Evolutionary conservation across 768 basidiomycete genomes (phyloP).

Genomic region (Boletus insuetus): DNA sequence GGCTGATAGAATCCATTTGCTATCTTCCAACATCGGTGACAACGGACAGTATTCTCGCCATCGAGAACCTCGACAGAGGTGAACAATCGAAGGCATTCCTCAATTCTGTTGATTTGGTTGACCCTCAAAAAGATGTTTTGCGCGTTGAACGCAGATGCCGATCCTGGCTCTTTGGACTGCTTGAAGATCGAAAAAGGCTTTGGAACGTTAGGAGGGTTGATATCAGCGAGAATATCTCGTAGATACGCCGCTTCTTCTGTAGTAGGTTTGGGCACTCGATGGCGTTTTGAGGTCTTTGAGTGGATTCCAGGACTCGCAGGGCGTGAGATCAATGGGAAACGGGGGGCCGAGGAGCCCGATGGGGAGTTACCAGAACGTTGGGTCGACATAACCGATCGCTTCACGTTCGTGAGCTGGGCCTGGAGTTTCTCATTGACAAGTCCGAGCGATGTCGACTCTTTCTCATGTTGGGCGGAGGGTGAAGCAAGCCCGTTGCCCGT

Average conservation of each 20-base stretch:
- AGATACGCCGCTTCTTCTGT: slow-evolving; percentile 64
- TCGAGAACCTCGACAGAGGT: slow-evolving; percentile 92
- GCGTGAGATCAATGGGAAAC: slow-evolving; percentile 26
- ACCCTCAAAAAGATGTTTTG: slow-evolving; percentile 30
- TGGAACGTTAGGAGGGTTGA: slow-evolving; percentile 40
- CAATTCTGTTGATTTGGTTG: slow-evolving; percentile 33
- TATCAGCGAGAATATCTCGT: slow-evolving; percentile 64
- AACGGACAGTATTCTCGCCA: slow-evolving; percentile 93
- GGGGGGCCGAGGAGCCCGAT: slow-evolving; percentile 15
- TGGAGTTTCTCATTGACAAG: slow-evolving; percentile 28
- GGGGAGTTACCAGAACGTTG: slow-evolving; percentile 22
- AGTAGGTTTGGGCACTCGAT: slow-evolving; percentile 53
- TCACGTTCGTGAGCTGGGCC: slow-evolving; percentile 25
- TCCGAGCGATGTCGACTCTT: slow-evolving; percentile 20
- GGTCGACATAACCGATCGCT: slow-evolving; percentile 21
- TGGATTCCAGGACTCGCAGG: slow-evolving; percentile 31
- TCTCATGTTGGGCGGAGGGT: slow-evolving; percentile 10
- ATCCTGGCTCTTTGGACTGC: slow-evolving; percentile 31
- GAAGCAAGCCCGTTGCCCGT: neutral
- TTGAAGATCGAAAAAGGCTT: slow-evolving; percentile 53
- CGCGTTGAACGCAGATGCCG: slow-evolving; percentile 10
- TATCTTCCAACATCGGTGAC: slow-evolving; percentile 92
- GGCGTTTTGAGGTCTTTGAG: slow-evolving; percentile 38
- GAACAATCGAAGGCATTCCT: slow-evolving; percentile 84
- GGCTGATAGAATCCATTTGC: slow-evolving; percentile 60